phyloP scores from a whole-genome alignment of 1,284 basidiomycete species.

The Boletellus dicymbophilus region DNA sequence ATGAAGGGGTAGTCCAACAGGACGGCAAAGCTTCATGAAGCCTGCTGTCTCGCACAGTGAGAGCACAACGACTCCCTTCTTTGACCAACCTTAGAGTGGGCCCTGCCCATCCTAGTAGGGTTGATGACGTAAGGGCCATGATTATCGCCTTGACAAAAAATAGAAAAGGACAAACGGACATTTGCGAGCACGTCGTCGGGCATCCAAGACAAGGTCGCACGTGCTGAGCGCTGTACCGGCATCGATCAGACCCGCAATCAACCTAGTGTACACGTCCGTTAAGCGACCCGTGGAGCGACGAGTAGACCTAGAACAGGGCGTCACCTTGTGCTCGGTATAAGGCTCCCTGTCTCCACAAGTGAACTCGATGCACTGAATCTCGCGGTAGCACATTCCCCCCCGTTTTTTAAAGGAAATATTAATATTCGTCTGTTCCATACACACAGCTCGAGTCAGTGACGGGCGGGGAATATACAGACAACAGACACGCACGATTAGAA shows the following conservation, averaged over 20 bases:
- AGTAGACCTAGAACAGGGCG: background rate
- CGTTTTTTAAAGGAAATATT: background rate
- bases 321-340: slow-evolving; percentile 31
- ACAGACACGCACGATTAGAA: slow-evolving; percentile 17
- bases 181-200: slow-evolving; percentile 36
- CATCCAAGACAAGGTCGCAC: slow-evolving; percentile 34
- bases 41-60: slow-evolving; percentile 22
- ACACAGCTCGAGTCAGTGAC: slow-evolving; percentile 15
- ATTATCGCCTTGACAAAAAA: background rate
- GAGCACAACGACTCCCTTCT: slow-evolving; percentile 19
- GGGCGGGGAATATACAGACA: background rate
- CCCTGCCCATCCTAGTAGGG: slow-evolving; percentile 20
- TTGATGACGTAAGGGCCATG: slow-evolving; percentile 7
- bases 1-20: background rate
- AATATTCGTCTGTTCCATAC: slow-evolving; percentile 4
- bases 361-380: slow-evolving; percentile 26
- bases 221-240: slow-evolving; percentile 43
- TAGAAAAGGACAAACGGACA: slow-evolving; percentile 21
- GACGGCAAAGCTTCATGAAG: slow-evolving; percentile 4
- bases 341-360: slow-evolving; percentile 27
- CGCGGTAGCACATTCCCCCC: slow-evolving; percentile 30
- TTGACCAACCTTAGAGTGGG: slow-evolving; percentile 22
- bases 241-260: slow-evolving; percentile 38
- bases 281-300: slow-evolving; percentile 19
- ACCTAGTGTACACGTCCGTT: slow-evolving; percentile 31